Base-by-base conservation (phyloP, 495 filamentous ascomycete genomes). In the Hypoxylon fuscum region DNA sequence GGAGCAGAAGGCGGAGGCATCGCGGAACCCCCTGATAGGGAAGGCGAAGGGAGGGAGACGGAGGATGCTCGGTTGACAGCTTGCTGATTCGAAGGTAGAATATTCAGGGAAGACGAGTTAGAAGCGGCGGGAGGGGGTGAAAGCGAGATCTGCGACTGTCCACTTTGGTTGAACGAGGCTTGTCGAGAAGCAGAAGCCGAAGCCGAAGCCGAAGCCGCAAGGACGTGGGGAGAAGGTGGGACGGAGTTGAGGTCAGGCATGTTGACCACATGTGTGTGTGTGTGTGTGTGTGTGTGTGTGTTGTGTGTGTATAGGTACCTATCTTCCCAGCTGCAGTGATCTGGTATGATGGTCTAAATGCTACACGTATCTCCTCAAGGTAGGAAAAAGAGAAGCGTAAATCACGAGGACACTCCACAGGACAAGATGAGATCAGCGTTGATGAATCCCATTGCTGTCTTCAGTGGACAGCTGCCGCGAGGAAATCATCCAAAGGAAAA, bases 201-300 rank as follows among this genome's bases (percentile, higher is more conserved):
- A n/a, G n/a, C n/a, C n/a, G n/a, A n/a, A n/a, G n/a, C n/a, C n/a
- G n/a, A n/a, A n/a, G 67, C 53, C 5, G 70, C 73, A 15, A 74
- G 78, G 11, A 71, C 66, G 55, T 79, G 79, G 20, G 83, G 81
- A 23, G 84, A 86, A 4, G 83, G 73, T 44, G 87, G 79, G 23
- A 85, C 76, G 2, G 85, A 80, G 64, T 85, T 89, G 51, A 87
- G 74, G 55, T 90, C 88, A 23, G 89, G 81, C 72, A 79, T 81
- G 5, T 54, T 64, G 57, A 20, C 18, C 29, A 44, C n/a, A n/a
- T n/a, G n/a, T n/a, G n/a, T n/a, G n/a, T n/a, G n/a, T n/a, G n/a
- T n/a, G n/a, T n/a, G n/a, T n/a, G n/a, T n/a, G n/a, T n/a, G n/a
- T n/a, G n/a, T n/a, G n/a, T n/a, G n/a, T n/a, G 8, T 27, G 25